Evolutionary conservation across 495 filamentous ascomycete species (phyloP), one percentile per base, ranked within the genome.

Genomic region (Aspergillus coremiiformis): DNA sequence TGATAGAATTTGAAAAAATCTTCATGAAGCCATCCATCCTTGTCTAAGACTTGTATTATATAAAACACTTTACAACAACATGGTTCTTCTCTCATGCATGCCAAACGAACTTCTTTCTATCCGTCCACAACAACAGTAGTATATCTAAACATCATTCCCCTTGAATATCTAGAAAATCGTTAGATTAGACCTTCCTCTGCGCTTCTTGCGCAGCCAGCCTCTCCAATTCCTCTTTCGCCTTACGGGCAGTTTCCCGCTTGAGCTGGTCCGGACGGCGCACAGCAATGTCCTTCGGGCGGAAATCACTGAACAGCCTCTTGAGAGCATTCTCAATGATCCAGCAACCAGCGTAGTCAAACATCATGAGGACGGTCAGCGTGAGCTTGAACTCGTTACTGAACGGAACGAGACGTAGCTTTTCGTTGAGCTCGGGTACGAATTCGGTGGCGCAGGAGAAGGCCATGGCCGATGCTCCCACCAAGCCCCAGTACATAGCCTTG

Each of bases 361-460:
- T 65, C 93, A 99, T 99, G 55, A 88, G 71, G 1, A 75, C 68
- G 0, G 90, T 95, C 71, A 99, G 79, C 19, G 84, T 90, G 20
- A 79, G 58, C 77, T 95, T 96, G 78, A 99, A 99, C 57, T 92
- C 89, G 11, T 72, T 78, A 32, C 73, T 87, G 69, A 99, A 99
- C n/a, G 89, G 88, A 9, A 97, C 93, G 1, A 99, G 81, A 55
- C 83, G 86, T 70, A 99, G 81, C 73, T 87, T 85, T 72, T 92
- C 82, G 70, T 99, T 99, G 60, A 97, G 78, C 68, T 96, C 93
- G 0, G 93, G 94, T 44, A 97, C 78, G 56, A 97, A 89, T 69
- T 99, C 93, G 3, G 91, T 97, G 5, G 92, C 92, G 72, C 93
- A 96, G 41, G 87, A 87, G 70, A 99, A 97, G 7, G 93, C 93